Evolutionary conservation across 2,329 filamentous ascomycete species (phyloP), one percentile per base, ranked within the genome.

Genomic region (Pseudogymnoascus sp.): DNA sequence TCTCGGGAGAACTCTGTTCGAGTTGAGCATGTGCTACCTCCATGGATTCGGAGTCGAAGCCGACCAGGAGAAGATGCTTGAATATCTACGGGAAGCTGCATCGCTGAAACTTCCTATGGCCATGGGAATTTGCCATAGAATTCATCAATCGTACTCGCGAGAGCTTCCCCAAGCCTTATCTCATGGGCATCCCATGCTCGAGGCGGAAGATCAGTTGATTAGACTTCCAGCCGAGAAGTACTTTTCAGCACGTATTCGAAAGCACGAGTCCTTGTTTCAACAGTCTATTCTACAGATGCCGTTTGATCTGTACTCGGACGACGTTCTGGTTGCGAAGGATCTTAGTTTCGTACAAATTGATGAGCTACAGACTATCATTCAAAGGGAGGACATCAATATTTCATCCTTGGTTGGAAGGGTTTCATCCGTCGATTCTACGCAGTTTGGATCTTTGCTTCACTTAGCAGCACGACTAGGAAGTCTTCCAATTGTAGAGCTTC

Each of bases 1-100:
- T 56, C 46, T 56, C 12, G 46, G 46, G 3, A 56, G 25, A 56
- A 31, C 46, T 18, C n/a, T 56, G n/a, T 56, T 56, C 4, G 46
- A 56, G 25, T 18, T 56, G 46, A 56, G 46, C 46, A 56, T 56
- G 46, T 56, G 46, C 46, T 56, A 56, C 11, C n/a, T 56, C n/a
- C 31, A 34, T 16, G 46, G 46, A 4, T 56, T 56, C 2, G 46
- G 46, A 31, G 46, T 56, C 10, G 46, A 31, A 3, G 46, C 46
- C 25, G 25, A 56, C 10, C 25, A 56, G n/a, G 46, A 56, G 46
- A 56, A 56, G 46, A 56, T 56, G 25, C 46, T 56, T 1, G 25
- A 56, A 31, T 34, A 2, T 6, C 25, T 56, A 6, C 14, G n/a
- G 4, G 8, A 56, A 28, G 46, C 46, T 18, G 46, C 25, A 1